Conservation (phyloP, 2,329 filamentous ascomycete genomes). For the Tolypocladium sp. region DNA sequence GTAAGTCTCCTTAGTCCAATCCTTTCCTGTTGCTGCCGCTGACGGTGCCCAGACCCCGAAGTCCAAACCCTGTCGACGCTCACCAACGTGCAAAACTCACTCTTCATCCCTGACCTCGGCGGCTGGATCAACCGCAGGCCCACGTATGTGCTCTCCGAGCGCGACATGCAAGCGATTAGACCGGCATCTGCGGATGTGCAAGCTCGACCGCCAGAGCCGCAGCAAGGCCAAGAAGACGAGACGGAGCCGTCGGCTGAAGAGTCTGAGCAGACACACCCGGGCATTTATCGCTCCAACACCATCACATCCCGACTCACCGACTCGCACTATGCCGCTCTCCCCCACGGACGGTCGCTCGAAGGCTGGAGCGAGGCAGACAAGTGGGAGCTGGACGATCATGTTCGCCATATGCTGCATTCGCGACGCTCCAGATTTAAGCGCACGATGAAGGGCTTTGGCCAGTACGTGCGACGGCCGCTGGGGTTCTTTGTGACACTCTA, state of each 20-base stretch:
- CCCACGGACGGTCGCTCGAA: constrained; percentile 61
- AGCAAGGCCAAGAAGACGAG: not conserved
- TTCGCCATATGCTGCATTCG: constrained; percentile 81
- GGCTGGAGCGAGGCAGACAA: constrained; percentile 71
- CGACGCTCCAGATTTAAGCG: constrained; percentile 71
- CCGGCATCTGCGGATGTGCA: constrained; percentile 8
- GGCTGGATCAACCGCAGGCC: constrained; percentile 65
- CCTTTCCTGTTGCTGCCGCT: constrained; percentile 2
- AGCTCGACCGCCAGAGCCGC: constrained; percentile 5
- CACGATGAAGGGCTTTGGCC: constrained; percentile 67
- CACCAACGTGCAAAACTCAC: constrained; percentile 83
- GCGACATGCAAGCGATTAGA: constrained; percentile 10
- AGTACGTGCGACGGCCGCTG: constrained; percentile 68
- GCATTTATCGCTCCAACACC: constrained; percentile 36
- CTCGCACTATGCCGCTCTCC: constrained; percentile 69
- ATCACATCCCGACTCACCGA: constrained; percentile 61
- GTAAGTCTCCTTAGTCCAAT: constrained; percentile 13
- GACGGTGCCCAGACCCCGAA: constrained; percentile 59
- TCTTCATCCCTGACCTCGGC: constrained; percentile 78
- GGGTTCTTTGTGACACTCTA: constrained; percentile 81
- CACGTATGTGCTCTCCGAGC: constrained; percentile 62
- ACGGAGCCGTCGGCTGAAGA: not conserved
- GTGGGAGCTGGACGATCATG: constrained; percentile 72
- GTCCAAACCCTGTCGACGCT: constrained; percentile 74
- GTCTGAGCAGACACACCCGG: constrained; percentile 8